Evolutionary conservation across 108 stramenopile species (phyloP).

Genomic region (Nitzschia palea): DNA sequence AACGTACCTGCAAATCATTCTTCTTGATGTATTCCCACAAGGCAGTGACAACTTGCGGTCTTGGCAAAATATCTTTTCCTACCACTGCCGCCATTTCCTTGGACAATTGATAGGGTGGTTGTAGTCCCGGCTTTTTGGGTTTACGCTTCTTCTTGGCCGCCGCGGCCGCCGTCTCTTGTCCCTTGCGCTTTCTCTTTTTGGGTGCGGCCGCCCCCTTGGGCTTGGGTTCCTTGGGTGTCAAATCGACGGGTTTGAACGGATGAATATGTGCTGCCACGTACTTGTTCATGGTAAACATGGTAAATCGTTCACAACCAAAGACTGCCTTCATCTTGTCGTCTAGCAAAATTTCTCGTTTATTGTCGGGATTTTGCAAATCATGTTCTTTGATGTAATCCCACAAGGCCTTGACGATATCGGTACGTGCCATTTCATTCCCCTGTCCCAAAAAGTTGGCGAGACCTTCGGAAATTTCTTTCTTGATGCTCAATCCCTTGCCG

Average conservation of each 20-base stretch:
- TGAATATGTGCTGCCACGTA: constrained; percentile 70
- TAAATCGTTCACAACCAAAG: constrained; percentile 69
- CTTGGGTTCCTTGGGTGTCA: constrained; percentile 49
- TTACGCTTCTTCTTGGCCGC: constrained; percentile 44
- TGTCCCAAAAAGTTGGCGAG: constrained; percentile 66
- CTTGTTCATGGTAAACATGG: constrained; percentile 93
- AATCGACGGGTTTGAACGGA: constrained; percentile 79
- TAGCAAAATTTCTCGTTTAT: constrained; percentile 76
- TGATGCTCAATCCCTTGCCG: constrained; percentile 32
- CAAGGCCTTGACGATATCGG: constrained; percentile 76
- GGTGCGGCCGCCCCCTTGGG: constrained; percentile 8
- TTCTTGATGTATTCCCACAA: constrained; percentile 87
- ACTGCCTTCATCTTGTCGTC: constrained; percentile 71
- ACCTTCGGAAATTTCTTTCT: constrained; percentile 63
- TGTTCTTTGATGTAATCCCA: constrained; percentile 88
- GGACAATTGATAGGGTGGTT: constrained; percentile 77
- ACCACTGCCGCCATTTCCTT: constrained; percentile 63
- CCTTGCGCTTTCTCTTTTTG: background rate
- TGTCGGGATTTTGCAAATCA: constrained; percentile 85
- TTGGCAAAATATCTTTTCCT: constrained; percentile 65
- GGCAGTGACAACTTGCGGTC: constrained; percentile 80
- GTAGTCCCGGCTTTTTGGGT: constrained; percentile 57
- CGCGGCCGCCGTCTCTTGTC: constrained; percentile 13
- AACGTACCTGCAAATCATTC: constrained; percentile 70
- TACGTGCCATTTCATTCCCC: constrained; percentile 61